phyloP scores from a whole-genome alignment of 148 eudicot species.

The Suaeda aralocaspica region DNA sequence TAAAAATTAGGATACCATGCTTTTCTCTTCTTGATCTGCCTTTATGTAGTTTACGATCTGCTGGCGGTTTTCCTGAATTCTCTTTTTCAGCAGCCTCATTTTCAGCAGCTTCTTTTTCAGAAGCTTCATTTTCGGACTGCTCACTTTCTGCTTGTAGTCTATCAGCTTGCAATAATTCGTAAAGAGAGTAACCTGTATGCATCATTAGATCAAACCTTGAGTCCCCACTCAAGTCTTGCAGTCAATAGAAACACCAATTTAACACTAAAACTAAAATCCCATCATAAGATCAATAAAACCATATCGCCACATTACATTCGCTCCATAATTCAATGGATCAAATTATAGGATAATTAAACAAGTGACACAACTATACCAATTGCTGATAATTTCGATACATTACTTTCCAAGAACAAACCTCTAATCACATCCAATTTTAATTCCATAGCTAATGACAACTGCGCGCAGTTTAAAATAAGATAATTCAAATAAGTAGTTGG shows the following conservation, averaged over 20 bases:
- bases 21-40: constrained; percentile 20
- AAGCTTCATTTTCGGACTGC: constrained; percentile 4
- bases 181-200: constrained; percentile 39
- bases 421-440: background rate
- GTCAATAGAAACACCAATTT: background rate
- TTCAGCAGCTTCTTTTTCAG: background rate
- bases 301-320: background rate
- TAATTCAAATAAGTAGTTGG: background rate
- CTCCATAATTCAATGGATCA: background rate
- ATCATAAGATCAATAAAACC: too few species aligned
- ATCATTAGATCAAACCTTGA: constrained; percentile 15
- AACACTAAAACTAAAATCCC: background rate
- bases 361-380: background rate
- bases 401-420: background rate
- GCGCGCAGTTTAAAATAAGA: background rate
- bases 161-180: constrained; percentile 37
- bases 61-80: constrained; percentile 13
- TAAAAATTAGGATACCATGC: constrained; percentile 23
- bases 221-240: background rate
- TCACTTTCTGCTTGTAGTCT: constrained; percentile 16
- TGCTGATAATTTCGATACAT: background rate
- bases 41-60: constrained; percentile 17
- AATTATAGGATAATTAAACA: too few species aligned
- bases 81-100: background rate
- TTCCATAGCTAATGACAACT: background rate